phyloP scores from a whole-genome alignment of 2,329 filamentous ascomycete species.

The Neophaeococcomyces aloes region DNA sequence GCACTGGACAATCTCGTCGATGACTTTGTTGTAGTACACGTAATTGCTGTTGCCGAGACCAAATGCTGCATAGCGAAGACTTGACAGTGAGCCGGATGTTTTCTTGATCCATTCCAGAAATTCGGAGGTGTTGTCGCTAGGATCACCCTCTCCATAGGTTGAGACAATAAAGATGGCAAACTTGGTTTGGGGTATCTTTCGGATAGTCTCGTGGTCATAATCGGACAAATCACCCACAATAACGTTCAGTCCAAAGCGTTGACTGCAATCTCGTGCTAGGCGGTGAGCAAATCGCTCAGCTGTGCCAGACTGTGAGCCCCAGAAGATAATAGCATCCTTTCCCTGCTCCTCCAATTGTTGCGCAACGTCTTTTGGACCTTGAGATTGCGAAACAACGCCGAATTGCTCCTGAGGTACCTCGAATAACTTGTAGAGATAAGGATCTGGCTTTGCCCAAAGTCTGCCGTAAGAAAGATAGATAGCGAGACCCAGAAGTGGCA shows the following conservation, averaged over 20 bases:
- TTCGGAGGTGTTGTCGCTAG: conserved; percentile 87
- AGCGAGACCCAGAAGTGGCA: conserved; percentile 28
- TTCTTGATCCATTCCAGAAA: conserved; percentile 74
- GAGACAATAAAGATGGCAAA: conserved; percentile 82
- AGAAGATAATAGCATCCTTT: conserved; percentile 48
- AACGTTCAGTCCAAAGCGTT: conserved; percentile 76
- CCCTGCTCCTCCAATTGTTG: conserved; percentile 32
- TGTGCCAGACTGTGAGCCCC: conserved; percentile 20
- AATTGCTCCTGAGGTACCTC: conserved; percentile 38
- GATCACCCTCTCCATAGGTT: conserved; percentile 91
- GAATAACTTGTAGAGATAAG: conserved; percentile 39
- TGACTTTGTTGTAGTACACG: conserved; percentile 93
- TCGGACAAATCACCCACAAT: conserved; percentile 92
- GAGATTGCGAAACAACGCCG: conserved; percentile 13
- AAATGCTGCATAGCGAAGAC: conserved; percentile 68
- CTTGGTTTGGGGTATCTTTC: conserved; percentile 70
- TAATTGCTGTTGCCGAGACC: conserved; percentile 95
- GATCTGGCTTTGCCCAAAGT: conserved; percentile 42
- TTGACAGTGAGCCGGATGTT: conserved; percentile 58
- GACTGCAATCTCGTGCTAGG: conserved; percentile 15
- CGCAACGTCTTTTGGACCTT: conserved; percentile 32
- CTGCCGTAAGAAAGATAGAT: conserved; percentile 35
- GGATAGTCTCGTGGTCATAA: conserved; percentile 81
- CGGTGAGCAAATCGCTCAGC: conserved; percentile 17
- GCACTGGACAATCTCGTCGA: conserved; percentile 69